These are phyloP conservation scores for Rosa chinensis DNA, from an alignment of 306 rosid genomes.

Conservation along the genomic window DNA sequence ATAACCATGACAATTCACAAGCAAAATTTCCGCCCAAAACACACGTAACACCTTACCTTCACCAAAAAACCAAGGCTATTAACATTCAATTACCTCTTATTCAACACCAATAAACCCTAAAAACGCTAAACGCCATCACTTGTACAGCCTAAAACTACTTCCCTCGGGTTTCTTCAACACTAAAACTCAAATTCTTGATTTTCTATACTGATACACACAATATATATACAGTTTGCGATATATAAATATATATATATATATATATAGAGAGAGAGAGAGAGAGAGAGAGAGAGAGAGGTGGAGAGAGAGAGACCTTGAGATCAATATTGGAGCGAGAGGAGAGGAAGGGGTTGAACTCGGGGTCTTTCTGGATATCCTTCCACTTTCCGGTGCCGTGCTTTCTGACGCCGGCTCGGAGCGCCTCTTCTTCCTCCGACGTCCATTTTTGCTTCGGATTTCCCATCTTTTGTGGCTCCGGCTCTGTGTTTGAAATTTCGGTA, in stretches of 20 bases:
- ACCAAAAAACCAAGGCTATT: not conserved
- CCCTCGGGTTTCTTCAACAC: not conserved
- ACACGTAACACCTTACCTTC: not conserved
- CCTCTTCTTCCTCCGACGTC: slow-evolving; percentile 53
- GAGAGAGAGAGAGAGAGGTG: not conserved
- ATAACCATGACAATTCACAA: not conserved
- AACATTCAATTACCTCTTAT: not conserved
- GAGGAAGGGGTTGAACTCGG: slow-evolving; percentile 43
- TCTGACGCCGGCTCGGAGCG: slow-evolving; percentile 40
- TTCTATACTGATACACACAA: not conserved
- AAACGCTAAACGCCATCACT: not conserved
- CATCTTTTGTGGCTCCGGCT: slow-evolving; percentile 16
- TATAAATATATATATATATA: not conserved
- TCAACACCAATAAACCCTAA: not conserved
- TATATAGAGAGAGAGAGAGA: not conserved
- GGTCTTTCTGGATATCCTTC: slow-evolving; percentile 55
- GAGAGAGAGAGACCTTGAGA: slow-evolving; percentile 37
- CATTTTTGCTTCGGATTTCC: slow-evolving; percentile 50
- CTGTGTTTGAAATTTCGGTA: not conserved
- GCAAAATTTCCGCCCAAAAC: not conserved
- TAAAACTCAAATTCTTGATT: not conserved
- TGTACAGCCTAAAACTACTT: not conserved
- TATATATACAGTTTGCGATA: not conserved
- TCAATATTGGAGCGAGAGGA: slow-evolving; percentile 48
- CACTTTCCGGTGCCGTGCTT: slow-evolving; percentile 51